phyloP scores from a whole-genome alignment of 495 filamentous ascomycete species.

The Trichoderma gamsii region DNA sequence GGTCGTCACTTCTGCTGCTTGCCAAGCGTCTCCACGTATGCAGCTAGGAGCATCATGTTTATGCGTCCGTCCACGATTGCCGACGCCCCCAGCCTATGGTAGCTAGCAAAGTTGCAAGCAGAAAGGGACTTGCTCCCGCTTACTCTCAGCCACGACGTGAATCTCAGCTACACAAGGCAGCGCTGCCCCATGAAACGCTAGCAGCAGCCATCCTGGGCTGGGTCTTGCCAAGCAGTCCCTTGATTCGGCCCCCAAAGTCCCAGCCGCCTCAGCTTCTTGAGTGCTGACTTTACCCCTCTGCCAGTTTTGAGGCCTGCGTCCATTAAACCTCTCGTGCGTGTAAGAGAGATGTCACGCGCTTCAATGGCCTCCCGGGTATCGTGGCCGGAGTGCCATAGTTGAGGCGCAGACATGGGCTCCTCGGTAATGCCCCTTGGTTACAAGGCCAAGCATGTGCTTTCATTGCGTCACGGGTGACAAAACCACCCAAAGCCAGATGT shows the following conservation, averaged over 20 bases:
- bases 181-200: not conserved
- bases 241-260: not conserved
- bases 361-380: too few species aligned
- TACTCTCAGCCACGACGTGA: not conserved
- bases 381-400: too few species aligned
- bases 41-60: not conserved
- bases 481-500: not conserved
- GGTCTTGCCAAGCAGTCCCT: too few species aligned
- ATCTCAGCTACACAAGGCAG: not conserved
- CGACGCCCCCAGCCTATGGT: not conserved
- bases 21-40: not conserved
- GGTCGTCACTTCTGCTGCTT: not conserved
- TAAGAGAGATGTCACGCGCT: too few species aligned
- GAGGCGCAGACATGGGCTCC: too few species aligned
- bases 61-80: not conserved
- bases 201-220: not conserved
- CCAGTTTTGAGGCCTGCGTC: too few species aligned
- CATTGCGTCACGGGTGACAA: not conserved
- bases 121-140: not conserved
- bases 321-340: too few species aligned
- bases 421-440: too few species aligned
- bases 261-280: not conserved
- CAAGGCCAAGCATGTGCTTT: too few species aligned
- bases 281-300: not conserved
- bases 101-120: not conserved